A percentile compares a stretch with the other conserved stretches of the same genome.
phyloP scores from a whole-genome alignment of 1,139 yeast species.

The Pichia terricola region DNA sequence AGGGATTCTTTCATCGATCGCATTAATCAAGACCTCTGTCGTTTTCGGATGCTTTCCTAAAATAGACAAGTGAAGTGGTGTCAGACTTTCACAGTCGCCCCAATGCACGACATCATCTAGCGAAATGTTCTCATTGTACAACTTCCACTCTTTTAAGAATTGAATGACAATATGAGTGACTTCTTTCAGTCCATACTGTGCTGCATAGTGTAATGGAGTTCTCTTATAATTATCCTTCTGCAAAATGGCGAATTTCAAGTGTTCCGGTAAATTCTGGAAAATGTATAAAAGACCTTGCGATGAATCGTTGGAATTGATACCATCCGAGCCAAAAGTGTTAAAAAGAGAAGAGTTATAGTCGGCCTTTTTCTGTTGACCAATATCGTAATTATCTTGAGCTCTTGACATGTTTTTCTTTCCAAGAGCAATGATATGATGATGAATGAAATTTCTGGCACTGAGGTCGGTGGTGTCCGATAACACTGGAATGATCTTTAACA shows the following conservation, averaged over 20 bases:
- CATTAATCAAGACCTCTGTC: conserved; percentile 46
- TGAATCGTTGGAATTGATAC: conserved; percentile 43
- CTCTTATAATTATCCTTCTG: conserved; percentile 69
- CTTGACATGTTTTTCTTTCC: conserved; percentile 40
- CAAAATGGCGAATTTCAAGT: conserved; percentile 44
- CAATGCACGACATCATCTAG: conserved; percentile 54
- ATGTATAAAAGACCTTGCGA: conserved; percentile 46
- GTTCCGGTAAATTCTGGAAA: conserved; percentile 41
- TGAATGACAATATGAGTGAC: conserved; percentile 50
- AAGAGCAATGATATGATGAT: conserved; percentile 66
- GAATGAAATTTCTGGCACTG: conserved; percentile 76
- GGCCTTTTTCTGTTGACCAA: conserved; percentile 12
- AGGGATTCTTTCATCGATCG: conserved; percentile 28
- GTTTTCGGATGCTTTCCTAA: conserved; percentile 79
- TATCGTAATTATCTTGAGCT: conserved; percentile 13
- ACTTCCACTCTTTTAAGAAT: conserved; percentile 42
- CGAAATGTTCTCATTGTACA: conserved; percentile 37
- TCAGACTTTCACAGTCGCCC: conserved; percentile 77
- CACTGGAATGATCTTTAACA: conserved; percentile 39
- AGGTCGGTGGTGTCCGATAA: conserved; percentile 63
- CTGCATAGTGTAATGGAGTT: conserved; percentile 85
- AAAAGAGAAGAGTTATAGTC: conserved; percentile 31
- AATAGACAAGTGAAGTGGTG: conserved; percentile 80
- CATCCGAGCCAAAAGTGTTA: conserved; percentile 57
- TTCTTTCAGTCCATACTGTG: conserved; percentile 73